A percentile compares a stretch with the other conserved stretches of the same genome.
phyloP scores from a whole-genome alignment of 2,329 filamentous ascomycete species.

The Fusarium equiseti region DNA sequence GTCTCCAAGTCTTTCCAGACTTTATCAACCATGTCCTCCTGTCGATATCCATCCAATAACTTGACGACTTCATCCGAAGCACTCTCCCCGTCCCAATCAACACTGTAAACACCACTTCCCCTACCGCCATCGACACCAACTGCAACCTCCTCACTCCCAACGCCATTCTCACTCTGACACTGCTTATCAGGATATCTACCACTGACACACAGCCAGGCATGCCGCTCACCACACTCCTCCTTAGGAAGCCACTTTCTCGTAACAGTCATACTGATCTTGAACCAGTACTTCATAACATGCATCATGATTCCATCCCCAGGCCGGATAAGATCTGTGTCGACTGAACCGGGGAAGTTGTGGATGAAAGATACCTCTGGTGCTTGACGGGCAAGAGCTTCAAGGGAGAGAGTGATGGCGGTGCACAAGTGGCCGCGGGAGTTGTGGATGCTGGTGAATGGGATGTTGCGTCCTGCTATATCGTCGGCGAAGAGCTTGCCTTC shows the following conservation, averaged over 20 bases:
- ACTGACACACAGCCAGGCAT: constrained; percentile 42
- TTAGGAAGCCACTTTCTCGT: constrained; percentile 29
- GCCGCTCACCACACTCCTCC: constrained; percentile 44
- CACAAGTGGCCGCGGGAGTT: constrained; percentile 41
- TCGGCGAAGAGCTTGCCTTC: constrained; percentile 36
- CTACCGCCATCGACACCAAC: constrained; percentile 35
- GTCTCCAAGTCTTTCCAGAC: constrained; percentile 42
- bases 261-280: constrained; percentile 15
- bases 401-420: constrained; percentile 43
- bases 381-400: constrained; percentile 41
- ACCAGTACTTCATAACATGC: constrained; percentile 30
- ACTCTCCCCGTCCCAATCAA: constrained; percentile 43
- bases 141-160: constrained; percentile 10
- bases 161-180: not conserved
- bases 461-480: constrained; percentile 43
- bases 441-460: constrained; percentile 29
- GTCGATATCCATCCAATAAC: constrained; percentile 28
- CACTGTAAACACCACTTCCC: constrained; percentile 45
- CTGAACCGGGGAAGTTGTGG: constrained; percentile 49
- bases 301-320: constrained; percentile 37
- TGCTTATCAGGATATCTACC: constrained; percentile 34
- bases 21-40: constrained; percentile 38
- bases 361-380: constrained; percentile 47
- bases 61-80: constrained; percentile 26
- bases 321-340: constrained; percentile 46